Evolutionary conservation across 768 basidiomycete species (phyloP).

Genomic region (Mycena amicta): DNA sequence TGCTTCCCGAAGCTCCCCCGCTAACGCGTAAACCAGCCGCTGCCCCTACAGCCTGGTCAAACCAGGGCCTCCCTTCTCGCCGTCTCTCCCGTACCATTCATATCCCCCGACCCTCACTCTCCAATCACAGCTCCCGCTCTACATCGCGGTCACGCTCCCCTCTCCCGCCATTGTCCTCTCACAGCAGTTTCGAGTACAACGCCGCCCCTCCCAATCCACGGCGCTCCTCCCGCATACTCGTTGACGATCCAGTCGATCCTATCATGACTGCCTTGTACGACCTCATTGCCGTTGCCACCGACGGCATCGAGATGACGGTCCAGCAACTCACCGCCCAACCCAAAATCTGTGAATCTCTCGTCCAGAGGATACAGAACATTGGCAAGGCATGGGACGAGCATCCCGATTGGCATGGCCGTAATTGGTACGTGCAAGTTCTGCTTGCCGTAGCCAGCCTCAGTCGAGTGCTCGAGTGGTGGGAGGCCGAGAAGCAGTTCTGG

Average conservation of each 20-base stretch:
- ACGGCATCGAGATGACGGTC: conserved; percentile 88
- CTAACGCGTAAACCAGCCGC: conserved; percentile 66
- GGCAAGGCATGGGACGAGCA: conserved; percentile 97
- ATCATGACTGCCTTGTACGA: conserved; percentile 91
- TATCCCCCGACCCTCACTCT: conserved; percentile 68
- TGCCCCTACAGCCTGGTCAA: conserved; percentile 56
- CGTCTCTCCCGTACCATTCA: conserved; percentile 86
- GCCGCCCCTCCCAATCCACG: conserved; percentile 55
- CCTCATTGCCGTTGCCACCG: conserved; percentile 90
- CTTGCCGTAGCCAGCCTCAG: conserved; percentile 94
- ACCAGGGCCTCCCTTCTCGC: conserved; percentile 63
- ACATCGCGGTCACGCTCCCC: conserved; percentile 95
- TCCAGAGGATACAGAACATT: conserved; percentile 87
- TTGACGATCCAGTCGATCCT: conserved; percentile 85
- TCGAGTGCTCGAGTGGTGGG: conserved; percentile 99
- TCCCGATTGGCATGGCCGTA: conserved; percentile 96
- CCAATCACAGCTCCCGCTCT: conserved; percentile 87
- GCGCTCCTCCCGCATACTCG: conserved; percentile 78
- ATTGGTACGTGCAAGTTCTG: conserved; percentile 97
- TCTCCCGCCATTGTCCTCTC: conserved; percentile 69
- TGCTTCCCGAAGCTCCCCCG: conserved; percentile 60
- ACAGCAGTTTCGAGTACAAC: conserved; percentile 62
- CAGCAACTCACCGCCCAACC: conserved; percentile 83
- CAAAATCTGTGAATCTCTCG: conserved; percentile 82
- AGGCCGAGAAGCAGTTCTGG: conserved; percentile 99